Base-by-base conservation (phyloP, 2,329 filamentous ascomycete species). In the Pyrenochaeta sp. region DNA sequence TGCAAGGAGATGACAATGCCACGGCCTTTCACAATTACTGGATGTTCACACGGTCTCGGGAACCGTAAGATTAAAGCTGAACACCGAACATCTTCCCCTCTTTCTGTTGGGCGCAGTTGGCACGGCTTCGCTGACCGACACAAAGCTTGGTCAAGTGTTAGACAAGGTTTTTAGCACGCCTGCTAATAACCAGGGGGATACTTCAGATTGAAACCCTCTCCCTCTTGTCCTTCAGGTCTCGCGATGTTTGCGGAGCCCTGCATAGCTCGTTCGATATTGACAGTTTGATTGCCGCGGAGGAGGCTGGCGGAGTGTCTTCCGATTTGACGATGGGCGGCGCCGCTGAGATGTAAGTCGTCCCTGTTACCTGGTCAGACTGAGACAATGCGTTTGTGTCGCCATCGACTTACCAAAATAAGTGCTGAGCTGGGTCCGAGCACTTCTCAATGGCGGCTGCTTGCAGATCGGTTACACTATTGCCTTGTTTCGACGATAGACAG, bases 1-100 rank as follows among this genome's bases (percentile, higher is more conserved):
- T 73, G 75, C 72, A 77, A 78, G 75, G 75, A 70, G 64, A 64
- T 58, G 61, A 72, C 67, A 72, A 70, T 68, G 70, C 64, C 58
- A 56, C 56, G 46, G 50, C 53, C 46, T 62, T 52, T 56, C 55
- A 71, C 58, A 57, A 68, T 61, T 54, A 63, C 52, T 46, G 48
- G 52, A 54, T 56, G 66, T 43, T 57, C 52, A 57, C 59, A 49
- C 50, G 45, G 56, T 67, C 46, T 67, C 61, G 48, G 64, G 56
- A 65, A 61, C 25, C 45, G 58, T 51, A 55, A 61, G 62, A 47
- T 58, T 45, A 61, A 10, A 42, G 25, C 51, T 58, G 59, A 45
- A 36, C 30, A 47, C 47, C 54, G 49, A 49, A 22, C 22, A 50
- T 54, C 24, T 47, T 37, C 32, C 34, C 22, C 48, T 34, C 48